Conservation (phyloP, 1,284 basidiomycete species). For the Anthracocystis panici-leucophaei region DNA sequence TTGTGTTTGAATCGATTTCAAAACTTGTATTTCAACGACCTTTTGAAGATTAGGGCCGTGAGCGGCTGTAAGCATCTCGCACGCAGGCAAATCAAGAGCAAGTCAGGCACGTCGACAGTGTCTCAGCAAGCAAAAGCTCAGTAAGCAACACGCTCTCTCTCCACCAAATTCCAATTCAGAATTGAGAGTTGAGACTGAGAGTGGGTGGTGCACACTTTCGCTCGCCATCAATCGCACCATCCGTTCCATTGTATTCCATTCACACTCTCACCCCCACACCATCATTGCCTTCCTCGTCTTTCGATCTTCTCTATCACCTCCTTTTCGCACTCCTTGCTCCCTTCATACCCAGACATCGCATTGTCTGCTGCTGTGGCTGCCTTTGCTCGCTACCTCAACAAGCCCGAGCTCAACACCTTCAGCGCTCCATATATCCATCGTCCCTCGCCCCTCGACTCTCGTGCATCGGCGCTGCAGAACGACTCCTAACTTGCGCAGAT, state of each 20-base stretch:
- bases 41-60: not conserved
- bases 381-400: not conserved
- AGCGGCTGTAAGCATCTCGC: not conserved
- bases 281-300: not conserved
- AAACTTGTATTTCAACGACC: not conserved
- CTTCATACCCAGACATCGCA: not conserved
- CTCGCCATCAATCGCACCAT: conserved; percentile 11
- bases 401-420: not conserved
- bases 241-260: not conserved
- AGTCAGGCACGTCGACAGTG: conserved; percentile 1
- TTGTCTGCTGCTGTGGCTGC: conserved; percentile 6
- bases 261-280: conserved; percentile 2
- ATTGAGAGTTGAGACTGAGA: not conserved
- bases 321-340: not conserved
- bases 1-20: conserved; percentile 1
- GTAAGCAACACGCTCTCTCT: conserved; percentile 15
- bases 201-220: conserved; percentile 13
- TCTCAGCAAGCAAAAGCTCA: too few species aligned
- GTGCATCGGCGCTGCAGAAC: not conserved
- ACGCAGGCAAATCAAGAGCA: not conserved
- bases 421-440: not conserved
- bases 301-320: not conserved
- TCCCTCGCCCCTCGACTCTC: not conserved
- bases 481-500: not conserved
- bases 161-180: conserved; percentile 10